Base-by-base conservation (phyloP, 2,329 filamentous ascomycete genomes). In the Talaromyces sp. region DNA sequence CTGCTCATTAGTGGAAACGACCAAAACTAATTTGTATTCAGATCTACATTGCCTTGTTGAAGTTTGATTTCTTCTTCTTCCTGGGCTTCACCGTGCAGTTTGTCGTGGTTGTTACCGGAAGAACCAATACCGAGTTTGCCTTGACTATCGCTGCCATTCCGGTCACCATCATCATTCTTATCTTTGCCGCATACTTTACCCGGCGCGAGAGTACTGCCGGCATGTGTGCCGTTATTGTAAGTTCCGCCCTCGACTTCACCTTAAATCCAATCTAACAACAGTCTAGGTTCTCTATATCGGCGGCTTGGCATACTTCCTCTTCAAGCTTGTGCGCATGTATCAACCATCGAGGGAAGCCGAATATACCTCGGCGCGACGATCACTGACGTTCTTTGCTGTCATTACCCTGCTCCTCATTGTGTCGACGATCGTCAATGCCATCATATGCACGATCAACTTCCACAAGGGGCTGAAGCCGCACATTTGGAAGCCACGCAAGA, bases 61-160 rank as follows among this genome's bases (percentile, higher is more conserved):
- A 99, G 78, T 99, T 99, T 76, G 95, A 99, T 79, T 98, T 99
- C 79, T 99, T 99, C 87, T 98, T 99, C 83, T 99, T 99, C 83
- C 87, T 99, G 57, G 95, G 94, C 60, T 99, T 99, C 76, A 98
- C 95, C 6, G 91, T 99, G 54, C 95, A 99, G 73, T 99, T 99
- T 76, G 85, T 98, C 59, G 94, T 99, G 69, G 90, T 98, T 63
- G 92, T 99, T 63, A 88, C 86, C 52, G 84, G 85, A 66, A 83
- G 82, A 30, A 83, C 84, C 55, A 85, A 89, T 65, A 81, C 87
- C 69, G 95, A 99, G 75, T 91, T 95, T 69, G 89, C 85, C 60
- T 82, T 98, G 58, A 99, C 96, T 7, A 87, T 95, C 55, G 90
- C 89, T 64, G 95, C 94, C 30, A 90, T 99, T 59, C 93, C 93